Conservation (phyloP, 805 yeast genomes). For the Starmerella riodocensis region DNA sequence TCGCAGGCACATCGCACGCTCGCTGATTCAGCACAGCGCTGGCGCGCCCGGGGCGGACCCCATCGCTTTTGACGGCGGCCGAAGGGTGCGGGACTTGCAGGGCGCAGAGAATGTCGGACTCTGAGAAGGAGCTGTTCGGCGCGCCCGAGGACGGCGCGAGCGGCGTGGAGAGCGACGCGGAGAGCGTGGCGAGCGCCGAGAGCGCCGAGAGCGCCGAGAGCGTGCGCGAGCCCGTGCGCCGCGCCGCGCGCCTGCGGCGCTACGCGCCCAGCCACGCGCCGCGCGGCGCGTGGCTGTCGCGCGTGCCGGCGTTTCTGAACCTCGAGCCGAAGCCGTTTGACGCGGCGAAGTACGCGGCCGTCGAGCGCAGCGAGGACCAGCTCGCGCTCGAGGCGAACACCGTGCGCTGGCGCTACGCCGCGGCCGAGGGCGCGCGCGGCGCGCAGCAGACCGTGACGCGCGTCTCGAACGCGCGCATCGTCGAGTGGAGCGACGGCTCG, state of each 20-base stretch:
- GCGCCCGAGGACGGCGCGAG: conserved; percentile 10
- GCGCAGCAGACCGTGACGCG: conserved; percentile 52
- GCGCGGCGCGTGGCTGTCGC: conserved; percentile 22
- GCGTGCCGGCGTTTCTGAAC: conserved; percentile 69
- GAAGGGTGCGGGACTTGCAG: no score
- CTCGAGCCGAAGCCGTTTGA: conserved; percentile 83
- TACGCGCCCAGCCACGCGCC: conserved; percentile 20
- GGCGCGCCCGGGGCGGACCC: no score
- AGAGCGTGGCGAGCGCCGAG: conserved; percentile 1
- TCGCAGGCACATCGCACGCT: no score
- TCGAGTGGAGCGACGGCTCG: conserved; percentile 91
- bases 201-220: conserved; percentile 8
- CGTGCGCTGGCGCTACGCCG: conserved; percentile 84
- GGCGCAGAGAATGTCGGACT: conserved; percentile 14
- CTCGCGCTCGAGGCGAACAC: conserved; percentile 56
- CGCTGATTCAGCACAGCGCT: no score
- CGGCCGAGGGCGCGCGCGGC: conserved; percentile 25
- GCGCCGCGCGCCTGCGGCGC: conserved; percentile 14
- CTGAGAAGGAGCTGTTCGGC: conserved; percentile 19
- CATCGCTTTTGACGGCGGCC: no score
- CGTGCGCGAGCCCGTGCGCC: conserved; percentile 13
- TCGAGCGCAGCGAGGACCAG: conserved; percentile 25
- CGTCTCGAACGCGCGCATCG: conserved; percentile 78
- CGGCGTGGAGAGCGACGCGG: conserved; percentile 8
- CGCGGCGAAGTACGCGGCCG: conserved; percentile 20